These are phyloP conservation scores for Cadophora luteo-olivacea DNA, from an alignment of 2,329 filamentous ascomycete genomes.

Conservation along the genomic window DNA sequence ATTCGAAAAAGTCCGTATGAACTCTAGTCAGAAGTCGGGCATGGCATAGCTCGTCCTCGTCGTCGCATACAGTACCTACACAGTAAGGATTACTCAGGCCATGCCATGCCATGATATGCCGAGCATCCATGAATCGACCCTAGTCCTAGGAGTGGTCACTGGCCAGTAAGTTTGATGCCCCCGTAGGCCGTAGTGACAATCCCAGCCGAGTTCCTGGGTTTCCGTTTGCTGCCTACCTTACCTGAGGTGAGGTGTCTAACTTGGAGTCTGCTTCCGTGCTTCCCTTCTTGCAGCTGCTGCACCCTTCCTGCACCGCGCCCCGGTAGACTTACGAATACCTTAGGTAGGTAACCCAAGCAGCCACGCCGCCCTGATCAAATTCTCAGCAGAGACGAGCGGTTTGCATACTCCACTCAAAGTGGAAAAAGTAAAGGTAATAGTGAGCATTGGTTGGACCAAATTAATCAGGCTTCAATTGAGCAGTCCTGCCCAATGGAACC, in stretches of 20 bases:
- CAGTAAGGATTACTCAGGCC: conserved; percentile 19
- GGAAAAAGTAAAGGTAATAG: background rate
- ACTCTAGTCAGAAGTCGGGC: conserved; percentile 6
- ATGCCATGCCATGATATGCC: too few relatives aligned
- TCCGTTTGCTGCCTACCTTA: background rate
- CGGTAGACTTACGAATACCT: conserved; percentile 1
- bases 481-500: conserved; percentile 7
- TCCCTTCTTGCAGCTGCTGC: background rate
- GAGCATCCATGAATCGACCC: background rate
- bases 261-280: conserved; percentile 8
- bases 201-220: background rate
- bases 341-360: background rate
- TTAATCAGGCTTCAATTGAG: conserved; percentile 18
- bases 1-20: conserved; percentile 3
- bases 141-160: conserved; percentile 5
- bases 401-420: background rate
- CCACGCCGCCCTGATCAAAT: conserved; percentile 13
- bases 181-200: background rate
- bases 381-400: background rate
- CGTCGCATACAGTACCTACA: background rate
- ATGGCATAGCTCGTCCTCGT: background rate
- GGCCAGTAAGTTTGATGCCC: background rate
- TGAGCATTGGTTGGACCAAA: background rate
- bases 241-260: too few relatives aligned
- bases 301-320: conserved; percentile 11